Conservation (phyloP, 2,329 filamentous ascomycete species). For the Triangularia verruculosa region DNA sequence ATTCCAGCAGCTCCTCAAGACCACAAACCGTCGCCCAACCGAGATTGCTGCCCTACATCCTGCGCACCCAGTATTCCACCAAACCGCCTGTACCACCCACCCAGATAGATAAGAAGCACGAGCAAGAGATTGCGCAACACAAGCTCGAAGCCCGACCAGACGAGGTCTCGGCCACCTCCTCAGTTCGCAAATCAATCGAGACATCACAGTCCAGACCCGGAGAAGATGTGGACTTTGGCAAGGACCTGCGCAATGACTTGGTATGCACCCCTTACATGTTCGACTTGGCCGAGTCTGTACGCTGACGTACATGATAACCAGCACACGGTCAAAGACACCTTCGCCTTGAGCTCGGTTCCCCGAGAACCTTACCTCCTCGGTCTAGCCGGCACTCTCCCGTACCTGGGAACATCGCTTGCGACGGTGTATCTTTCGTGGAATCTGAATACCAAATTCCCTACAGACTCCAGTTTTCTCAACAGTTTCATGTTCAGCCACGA, state of each 20-base stretch:
- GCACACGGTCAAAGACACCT: constrained; percentile 66
- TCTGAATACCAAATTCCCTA: constrained; percentile 64
- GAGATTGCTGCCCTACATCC: constrained; percentile 3
- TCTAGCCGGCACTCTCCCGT: constrained; percentile 77
- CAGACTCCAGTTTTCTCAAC: constrained; percentile 62
- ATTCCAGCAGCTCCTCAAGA: not conserved
- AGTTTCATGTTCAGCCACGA: constrained; percentile 65
- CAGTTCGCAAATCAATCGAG: constrained; percentile 50
- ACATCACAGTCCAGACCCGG: constrained; percentile 26
- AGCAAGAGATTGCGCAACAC: constrained; percentile 52
- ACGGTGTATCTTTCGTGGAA: constrained; percentile 82
- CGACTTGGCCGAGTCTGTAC: not conserved
- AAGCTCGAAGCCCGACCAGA: constrained; percentile 60
- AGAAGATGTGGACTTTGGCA: constrained; percentile 29
- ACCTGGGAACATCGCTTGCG: constrained; percentile 76
- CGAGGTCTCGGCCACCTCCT: constrained; percentile 58
- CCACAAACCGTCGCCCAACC: not conserved
- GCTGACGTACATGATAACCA: constrained; percentile 34
- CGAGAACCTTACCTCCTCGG: constrained; percentile 66
- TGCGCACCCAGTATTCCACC: constrained; percentile 24
- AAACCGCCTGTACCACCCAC: constrained; percentile 32
- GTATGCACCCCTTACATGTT: constrained; percentile 43
- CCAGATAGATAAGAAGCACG: constrained; percentile 53
- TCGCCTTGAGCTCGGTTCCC: constrained; percentile 62
- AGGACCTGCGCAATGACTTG: constrained; percentile 48